Base-by-base conservation (phyloP, 371 early-diverging fungal species). In the Rhizomucor pusillus region DNA sequence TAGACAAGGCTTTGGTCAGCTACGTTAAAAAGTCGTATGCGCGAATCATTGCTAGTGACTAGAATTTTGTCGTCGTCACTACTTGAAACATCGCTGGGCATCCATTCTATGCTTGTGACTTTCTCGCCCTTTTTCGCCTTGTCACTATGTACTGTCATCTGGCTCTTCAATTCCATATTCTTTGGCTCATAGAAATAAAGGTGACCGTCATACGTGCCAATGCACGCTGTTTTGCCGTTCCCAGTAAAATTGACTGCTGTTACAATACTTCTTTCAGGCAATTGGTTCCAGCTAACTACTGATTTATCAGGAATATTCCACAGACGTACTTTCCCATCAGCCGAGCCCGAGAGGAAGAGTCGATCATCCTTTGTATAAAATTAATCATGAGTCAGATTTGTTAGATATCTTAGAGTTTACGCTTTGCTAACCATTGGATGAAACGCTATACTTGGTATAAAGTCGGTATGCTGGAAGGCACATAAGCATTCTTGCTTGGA, bases 251-350 rank as follows among this genome's bases (percentile, higher is more conserved):
- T 82, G 4, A 91, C 83, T 0, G 94, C 89, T 1, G 94, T 93
- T 36, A 93, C 77, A 60, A 86, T 71, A 41, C 82, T 78, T 9
- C 69, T 74, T 24, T 80, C 69, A 4, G 85, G 82, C 47, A 88
- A 54, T 40, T 88, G 83, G 41, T 88, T 87, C 90, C 91, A 92
- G 35, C 73, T 70, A 11, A 75, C 65, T n/a, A 93, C 90, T 29
- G 76, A 73, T 60, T 88, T 92, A 22, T 88, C 88, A 1, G 84
- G 80, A 18, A 93, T 85, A 59, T 85, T 87, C 94, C 94, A 94
- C 39, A 94, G 47, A 1, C 93, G 78, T 23, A 95, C 54, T 52
- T 84, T 84, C 22, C 89, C 74, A 67, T 93, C 94, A 39, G 91
- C 64, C n/a, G 88, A 90, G 0, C 93, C 93, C 6, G 87, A 83